Evolutionary conservation across 2,329 filamentous ascomycete species (phyloP).

Genomic region (Didymella pomorum): DNA sequence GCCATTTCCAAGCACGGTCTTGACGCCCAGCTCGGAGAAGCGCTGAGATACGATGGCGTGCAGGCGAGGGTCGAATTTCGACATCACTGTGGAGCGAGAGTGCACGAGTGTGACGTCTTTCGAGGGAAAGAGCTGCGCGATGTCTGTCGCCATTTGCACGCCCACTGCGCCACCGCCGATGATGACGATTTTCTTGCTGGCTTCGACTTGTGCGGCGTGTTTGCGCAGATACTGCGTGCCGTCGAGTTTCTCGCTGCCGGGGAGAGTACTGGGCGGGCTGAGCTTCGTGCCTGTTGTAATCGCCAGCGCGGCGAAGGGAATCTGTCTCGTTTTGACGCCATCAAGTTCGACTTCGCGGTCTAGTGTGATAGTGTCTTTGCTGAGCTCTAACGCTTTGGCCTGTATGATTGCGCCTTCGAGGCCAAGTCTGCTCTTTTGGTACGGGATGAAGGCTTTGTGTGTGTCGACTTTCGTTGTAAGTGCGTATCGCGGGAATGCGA

Average conservation of each 20-base stretch:
- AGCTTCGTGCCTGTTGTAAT: conserved; percentile 64
- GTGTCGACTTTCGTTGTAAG: conserved; percentile 64
- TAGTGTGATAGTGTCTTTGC: conserved; percentile 52
- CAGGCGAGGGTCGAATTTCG: conserved; percentile 49
- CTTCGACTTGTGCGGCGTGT: conserved; percentile 63
- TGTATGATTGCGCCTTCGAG: conserved; percentile 36
- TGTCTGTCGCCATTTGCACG: conserved; percentile 68
- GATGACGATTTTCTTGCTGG: conserved; percentile 54
- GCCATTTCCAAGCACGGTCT: conserved; percentile 47
- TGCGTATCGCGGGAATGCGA: conserved; percentile 66
- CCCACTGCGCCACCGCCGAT: conserved; percentile 68
- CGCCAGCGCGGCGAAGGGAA: conserved; percentile 62
- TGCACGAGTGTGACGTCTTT: conserved; percentile 67
- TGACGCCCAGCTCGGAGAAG: conserved; percentile 60
- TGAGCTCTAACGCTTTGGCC: conserved; percentile 54
- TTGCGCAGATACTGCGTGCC: conserved; percentile 33
- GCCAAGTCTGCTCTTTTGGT: conserved; percentile 48
- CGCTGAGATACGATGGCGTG: conserved; percentile 57
- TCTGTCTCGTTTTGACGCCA: conserved; percentile 54
- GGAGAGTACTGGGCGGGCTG: conserved; percentile 13
- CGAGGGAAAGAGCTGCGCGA: conserved; percentile 63
- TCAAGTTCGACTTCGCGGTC: conserved; percentile 28
- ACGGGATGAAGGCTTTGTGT: conserved; percentile 68
- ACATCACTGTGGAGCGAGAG: conserved; percentile 63
- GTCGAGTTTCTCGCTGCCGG: conserved; percentile 16